phyloP scores from a whole-genome alignment of 306 rosid species.

The Prunus campanulata region DNA sequence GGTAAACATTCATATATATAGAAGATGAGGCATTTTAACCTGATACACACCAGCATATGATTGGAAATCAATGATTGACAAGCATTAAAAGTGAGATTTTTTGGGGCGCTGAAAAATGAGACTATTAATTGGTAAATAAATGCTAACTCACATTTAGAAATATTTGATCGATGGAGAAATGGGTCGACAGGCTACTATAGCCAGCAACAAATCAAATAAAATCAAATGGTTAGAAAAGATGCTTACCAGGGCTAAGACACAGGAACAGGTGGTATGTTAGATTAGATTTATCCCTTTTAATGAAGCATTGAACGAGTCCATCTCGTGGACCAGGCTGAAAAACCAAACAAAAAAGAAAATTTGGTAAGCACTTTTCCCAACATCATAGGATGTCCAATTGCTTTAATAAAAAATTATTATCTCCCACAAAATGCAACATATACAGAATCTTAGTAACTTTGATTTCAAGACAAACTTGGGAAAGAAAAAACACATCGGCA shows the following conservation, averaged over 20 bases:
- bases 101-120: neutral
- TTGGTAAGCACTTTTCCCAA: neutral
- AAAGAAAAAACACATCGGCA: neutral
- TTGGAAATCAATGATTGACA: neutral
- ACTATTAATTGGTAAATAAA: neutral
- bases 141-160: neutral
- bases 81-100: neutral
- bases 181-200: neutral
- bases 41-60: neutral
- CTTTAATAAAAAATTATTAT: neutral
- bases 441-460: neutral
- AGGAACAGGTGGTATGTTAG: conserved; percentile 73
- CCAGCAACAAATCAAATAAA: neutral
- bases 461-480: neutral
- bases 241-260: conserved; percentile 76
- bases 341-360: conserved; percentile 12
- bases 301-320: conserved; percentile 74
- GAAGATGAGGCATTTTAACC: neutral
- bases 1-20: neutral
- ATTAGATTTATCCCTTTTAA: conserved; percentile 82
- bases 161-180: neutral
- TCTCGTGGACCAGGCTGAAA: conserved; percentile 87
- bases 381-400: neutral
- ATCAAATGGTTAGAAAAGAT: conserved; percentile 5
- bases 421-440: neutral